Base-by-base conservation (phyloP, 179 eudicot species). In the Patellifolia procumbens region DNA sequence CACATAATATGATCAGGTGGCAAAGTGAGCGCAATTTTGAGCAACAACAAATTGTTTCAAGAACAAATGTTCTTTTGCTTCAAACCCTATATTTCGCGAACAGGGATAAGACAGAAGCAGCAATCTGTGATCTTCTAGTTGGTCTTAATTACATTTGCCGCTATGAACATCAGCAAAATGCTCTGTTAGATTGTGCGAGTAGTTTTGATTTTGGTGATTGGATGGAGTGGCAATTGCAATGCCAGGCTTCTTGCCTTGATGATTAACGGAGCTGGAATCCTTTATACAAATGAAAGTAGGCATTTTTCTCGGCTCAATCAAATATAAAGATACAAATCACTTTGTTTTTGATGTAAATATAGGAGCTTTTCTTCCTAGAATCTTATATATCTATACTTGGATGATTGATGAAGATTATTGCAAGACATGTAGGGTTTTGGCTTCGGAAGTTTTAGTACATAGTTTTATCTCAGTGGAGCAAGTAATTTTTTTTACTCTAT, bases 1-100 rank as follows among this genome's bases (percentile, higher is more conserved):
- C 99, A 5, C 98, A 93, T 72, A 95, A 93, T 81, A 95, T 87
- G 98, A 90, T 95, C 78, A 85, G 93, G 84, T 95, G 99, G 99
- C 98, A 95, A 81, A 90, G 88, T 52, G 99, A 95, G 78, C 85
- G 98, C 9, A 95, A 85, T 70, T 87, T 95, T 16, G 99, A 95
- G 86, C 97, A 91, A 75, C 97, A 89, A 32, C 93, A 91, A 43
- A 89, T 95, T 45, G 91, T 93, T 26, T 79, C 79, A 6, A 83
- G 91, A 78, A 87, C 93, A 2, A 91, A 93, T 37, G 98, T 89
- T 16, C 97, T 93, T 52, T 70, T 95, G 64, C 81, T 95, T 35
- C 97, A 95, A 87, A 95, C 99, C n/a, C 70, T 93, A 72, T 91
- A 90, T 78, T 93, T 93, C 64, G 98, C 98, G 0, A 92, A 95